Conservation (phyloP, 1,284 basidiomycete genomes). For the Entoloma clypeatum region DNA sequence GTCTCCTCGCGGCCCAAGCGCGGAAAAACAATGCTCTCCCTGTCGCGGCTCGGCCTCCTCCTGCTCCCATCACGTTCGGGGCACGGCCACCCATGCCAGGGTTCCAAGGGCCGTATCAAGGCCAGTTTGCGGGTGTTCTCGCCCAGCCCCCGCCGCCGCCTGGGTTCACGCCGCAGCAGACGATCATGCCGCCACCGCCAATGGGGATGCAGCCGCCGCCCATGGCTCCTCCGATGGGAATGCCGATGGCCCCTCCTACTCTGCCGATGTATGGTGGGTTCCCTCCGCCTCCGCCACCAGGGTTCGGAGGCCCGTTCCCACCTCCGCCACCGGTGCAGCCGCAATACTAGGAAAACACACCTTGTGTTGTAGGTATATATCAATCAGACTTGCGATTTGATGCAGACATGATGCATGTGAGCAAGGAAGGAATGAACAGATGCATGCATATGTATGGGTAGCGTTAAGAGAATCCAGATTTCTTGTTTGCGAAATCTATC, state of each 20-base stretch:
- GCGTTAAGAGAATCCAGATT: too few relatives aligned
- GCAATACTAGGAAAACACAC: constrained; percentile 22
- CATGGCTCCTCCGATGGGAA: constrained; percentile 34
- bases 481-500: too few relatives aligned
- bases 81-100: constrained; percentile 57
- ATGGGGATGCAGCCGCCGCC: constrained; percentile 46
- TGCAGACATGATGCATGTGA: too few relatives aligned
- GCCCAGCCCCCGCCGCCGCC: constrained; percentile 68
- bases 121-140: constrained; percentile 83
- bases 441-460: too few relatives aligned
- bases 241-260: constrained; percentile 35
- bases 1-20: constrained; percentile 91
- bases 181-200: constrained; percentile 49
- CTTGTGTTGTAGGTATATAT: too few relatives aligned
- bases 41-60: constrained; percentile 62
- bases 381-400: too few relatives aligned
- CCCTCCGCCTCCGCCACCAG: constrained; percentile 58
- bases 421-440: too few relatives aligned
- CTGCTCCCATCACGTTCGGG: constrained; percentile 67
- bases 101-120: constrained; percentile 72
- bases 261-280: constrained; percentile 50
- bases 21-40: constrained; percentile 91
- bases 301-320: constrained; percentile 43
- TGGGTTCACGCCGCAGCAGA: constrained; percentile 68
- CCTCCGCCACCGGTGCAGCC: constrained; percentile 30